Evolutionary conservation across 2,329 filamentous ascomycete species (phyloP), one percentile per base, ranked within the genome.

Genomic region (Pseudogymnoascus sp.): DNA sequence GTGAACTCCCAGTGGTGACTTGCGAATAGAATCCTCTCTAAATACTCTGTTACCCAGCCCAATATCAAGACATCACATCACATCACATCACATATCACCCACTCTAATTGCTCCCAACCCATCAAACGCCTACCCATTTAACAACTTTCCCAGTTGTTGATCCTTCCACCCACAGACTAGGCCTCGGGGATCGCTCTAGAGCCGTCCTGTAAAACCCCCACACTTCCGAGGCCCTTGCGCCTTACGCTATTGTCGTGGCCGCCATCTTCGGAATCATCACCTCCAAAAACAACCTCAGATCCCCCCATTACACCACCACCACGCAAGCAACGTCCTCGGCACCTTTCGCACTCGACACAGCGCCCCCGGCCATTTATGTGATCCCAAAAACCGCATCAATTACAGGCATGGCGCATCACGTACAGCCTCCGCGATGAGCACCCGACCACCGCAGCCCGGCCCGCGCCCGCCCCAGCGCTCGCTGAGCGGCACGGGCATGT

Each of bases 381-480:
- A 60, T 14, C 45, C 57, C 28, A 37, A 57, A 21, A 60, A 37
- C 57, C 57, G 57, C 57, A 60, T 60, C 57, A 60, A 60, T 60
- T 21, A 36, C 51, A 39, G 37, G 36, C 34, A 64, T 64, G 63
- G 63, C 63, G 31, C 60, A 64, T 51, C 41, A 54, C 39, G 54
- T 31, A 23, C 54, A 61, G 63, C 63, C 48, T 43, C 64, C 51
- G 48, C 61, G 61, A 68, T 68, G 67, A 68, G 64, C 62, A 66
- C 65, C 34, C 65, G 63, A 64, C 39, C 60, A 31, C 34, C 60
- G 11, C 60, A 62, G 60, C 36, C 34, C 54, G 34, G 65, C 37
- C 66, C 64, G 62, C 65, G 62, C 28, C 64, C 64, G 62, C 63
- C 65, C 63, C 72, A 72, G 66, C 68, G 72, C 62, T 70, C 71